These are phyloP conservation scores for Arbutus unedo DNA, from an alignment of 148 eudicot genomes.

Conservation along the genomic window DNA sequence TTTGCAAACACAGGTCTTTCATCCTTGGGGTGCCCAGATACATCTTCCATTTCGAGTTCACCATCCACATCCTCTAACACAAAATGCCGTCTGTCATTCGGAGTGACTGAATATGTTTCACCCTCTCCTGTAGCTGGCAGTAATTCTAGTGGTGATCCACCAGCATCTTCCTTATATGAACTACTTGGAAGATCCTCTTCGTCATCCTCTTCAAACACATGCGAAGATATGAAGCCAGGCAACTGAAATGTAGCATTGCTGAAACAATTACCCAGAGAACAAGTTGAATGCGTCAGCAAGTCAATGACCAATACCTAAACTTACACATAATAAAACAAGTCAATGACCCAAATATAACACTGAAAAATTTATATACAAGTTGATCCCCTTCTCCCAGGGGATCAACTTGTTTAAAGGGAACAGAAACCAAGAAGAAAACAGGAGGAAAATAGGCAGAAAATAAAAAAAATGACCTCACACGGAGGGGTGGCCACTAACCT, in stretches of 20 bases:
- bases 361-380: not conserved
- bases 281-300: slow-evolving; percentile 12
- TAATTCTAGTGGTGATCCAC: slow-evolving; percentile 36
- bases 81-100: slow-evolving; percentile 69
- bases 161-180: slow-evolving; percentile 35
- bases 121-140: slow-evolving; percentile 28
- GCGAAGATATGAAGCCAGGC: slow-evolving; percentile 70
- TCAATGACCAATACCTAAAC: not conserved
- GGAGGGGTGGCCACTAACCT: not conserved
- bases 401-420: not conserved
- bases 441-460: not conserved
- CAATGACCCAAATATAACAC: not conserved
- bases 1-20: slow-evolving; percentile 30
- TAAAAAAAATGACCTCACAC: not conserved
- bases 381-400: not conserved
- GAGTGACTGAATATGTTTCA: slow-evolving; percentile 43
- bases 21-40: slow-evolving; percentile 61
- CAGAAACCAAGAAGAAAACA: not conserved
- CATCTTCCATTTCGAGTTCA: slow-evolving; percentile 98
- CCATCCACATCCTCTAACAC: slow-evolving; percentile 93
- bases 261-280: slow-evolving; percentile 29
- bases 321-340: not conserved
- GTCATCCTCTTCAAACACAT: slow-evolving; percentile 68
- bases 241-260: slow-evolving; percentile 87
- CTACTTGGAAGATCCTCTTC: slow-evolving; percentile 45